Conservation (phyloP, 805 yeast species). For the Ogataea nitratoaversa region DNA sequence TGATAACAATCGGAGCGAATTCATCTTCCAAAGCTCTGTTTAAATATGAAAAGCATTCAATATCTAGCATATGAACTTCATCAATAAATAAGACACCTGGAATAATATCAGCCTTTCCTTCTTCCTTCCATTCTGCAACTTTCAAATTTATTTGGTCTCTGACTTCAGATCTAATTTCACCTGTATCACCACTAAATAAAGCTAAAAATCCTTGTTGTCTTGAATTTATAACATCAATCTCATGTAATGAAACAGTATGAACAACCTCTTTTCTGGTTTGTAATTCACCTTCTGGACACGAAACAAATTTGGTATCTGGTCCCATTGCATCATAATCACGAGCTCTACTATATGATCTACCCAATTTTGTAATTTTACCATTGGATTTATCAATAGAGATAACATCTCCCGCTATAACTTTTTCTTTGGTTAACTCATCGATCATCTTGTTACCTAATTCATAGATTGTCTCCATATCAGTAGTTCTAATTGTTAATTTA, state of each 20-base stretch:
- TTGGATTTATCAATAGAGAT: constrained; percentile 96
- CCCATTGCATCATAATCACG: constrained; percentile 98
- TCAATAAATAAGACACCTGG: constrained; percentile 98
- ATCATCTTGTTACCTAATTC: constrained; percentile 43
- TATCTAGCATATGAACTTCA: constrained; percentile 97
- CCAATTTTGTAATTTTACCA: constrained; percentile 95
- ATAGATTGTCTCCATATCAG: constrained; percentile 87
- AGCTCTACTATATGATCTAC: constrained; percentile 97
- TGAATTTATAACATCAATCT: constrained; percentile 93
- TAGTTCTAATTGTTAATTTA: constrained; percentile 82
- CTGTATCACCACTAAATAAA: constrained; percentile 75
- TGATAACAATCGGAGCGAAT: constrained; percentile 90
- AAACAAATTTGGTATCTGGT: constrained; percentile 83
- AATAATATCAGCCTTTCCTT: constrained; percentile 94
- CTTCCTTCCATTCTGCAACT: constrained; percentile 95
- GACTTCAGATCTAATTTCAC: constrained; percentile 88
- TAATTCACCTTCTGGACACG: constrained; percentile 97
- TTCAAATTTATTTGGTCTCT: constrained; percentile 51
- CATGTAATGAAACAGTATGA: constrained; percentile 95
- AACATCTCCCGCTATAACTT: constrained; percentile 93
- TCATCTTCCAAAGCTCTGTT: constrained; percentile 90
- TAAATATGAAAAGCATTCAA: constrained; percentile 91
- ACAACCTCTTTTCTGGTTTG: constrained; percentile 97
- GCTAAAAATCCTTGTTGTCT: constrained; percentile 72
- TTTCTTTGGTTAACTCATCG: constrained; percentile 91